Evolutionary conservation across 2,329 filamentous ascomycete genomes (phyloP), one percentile per base, ranked within the genome.

Genomic region (Neofusicoccum parvum): DNA sequence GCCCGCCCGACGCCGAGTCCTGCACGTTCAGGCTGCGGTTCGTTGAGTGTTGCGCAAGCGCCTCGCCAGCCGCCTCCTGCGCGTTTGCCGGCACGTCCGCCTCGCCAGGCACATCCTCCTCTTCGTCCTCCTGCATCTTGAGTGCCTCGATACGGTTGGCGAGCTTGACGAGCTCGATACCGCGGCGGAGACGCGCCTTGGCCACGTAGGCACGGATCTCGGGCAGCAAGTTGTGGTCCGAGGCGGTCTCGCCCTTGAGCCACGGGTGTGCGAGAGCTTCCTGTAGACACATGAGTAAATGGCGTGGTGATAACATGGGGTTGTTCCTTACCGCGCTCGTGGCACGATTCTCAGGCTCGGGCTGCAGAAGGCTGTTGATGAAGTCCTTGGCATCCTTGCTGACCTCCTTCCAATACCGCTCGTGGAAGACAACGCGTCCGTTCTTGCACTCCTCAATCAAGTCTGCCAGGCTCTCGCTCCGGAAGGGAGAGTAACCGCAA

Each of bases 331-430:
- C 90, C 79, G 90, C 85, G 73, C 92, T 96, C 1, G 90, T 90
- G 72, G 88, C 89, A 71, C 96, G 89, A 71, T 91, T 86, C 54
- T 88, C 85, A 1, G 93, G 90, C 70, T 92, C 86, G 3, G 93
- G 88, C 71, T 94, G 89, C 66, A 99, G 86, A 32, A 99, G 85
- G 65, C 83, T 82, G 67, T 90, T 81, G 80, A 99, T 98, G 77
- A 99, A 99, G 70, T 94, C 88, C 82, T 98, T 99, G 70, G 94
- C 95, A 71, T 98, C 94, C 58, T 91, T 85, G 76, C 94, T 97
- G 73, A 99, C 95, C 72, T 97, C 95, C 77, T 93, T 95, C 95
- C 95, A 99, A 82, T 98, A 99, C 65, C 94, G 88, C 76, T 97
- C 94, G 78, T 99, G 95, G 86, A 98, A 99, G 63, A 97, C 87